Evolutionary conservation across 306 rosid genomes (phyloP).

Genomic region (Purshia tridentata): DNA sequence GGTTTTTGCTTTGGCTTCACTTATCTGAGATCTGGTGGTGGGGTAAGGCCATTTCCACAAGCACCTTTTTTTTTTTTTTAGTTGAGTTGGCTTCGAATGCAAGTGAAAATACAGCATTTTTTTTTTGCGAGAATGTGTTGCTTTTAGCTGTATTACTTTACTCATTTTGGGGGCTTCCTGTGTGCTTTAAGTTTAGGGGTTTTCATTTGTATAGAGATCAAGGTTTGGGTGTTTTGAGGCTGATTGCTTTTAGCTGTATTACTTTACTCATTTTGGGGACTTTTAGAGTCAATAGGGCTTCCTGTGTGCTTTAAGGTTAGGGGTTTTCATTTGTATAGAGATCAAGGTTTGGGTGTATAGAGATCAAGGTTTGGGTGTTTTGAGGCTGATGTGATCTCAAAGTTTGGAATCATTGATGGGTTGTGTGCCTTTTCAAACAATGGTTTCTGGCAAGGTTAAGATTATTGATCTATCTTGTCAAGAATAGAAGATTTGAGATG

Average conservation of each 20-base stretch:
- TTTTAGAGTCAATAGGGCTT: slow-evolving; percentile 34
- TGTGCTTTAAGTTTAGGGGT: slow-evolving; percentile 22
- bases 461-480: slow-evolving; percentile 20
- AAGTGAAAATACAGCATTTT: slow-evolving; percentile 34
- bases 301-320: slow-evolving; percentile 21
- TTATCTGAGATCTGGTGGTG: slow-evolving; percentile 78
- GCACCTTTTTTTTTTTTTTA: slow-evolving; percentile 3
- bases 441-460: slow-evolving; percentile 46
- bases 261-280: slow-evolving; percentile 49
- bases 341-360: slow-evolving; percentile 33
- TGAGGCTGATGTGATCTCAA: slow-evolving; percentile 28
- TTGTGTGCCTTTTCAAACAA: slow-evolving; percentile 27
- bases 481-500: slow-evolving; percentile 16
- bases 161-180: slow-evolving; percentile 39
- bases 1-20: slow-evolving; percentile 51
- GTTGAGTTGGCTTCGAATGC: slow-evolving; percentile 46
- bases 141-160: slow-evolving; percentile 39
- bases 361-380: slow-evolving; percentile 35
- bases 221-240: slow-evolving; percentile 19
- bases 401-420: slow-evolving; percentile 45
- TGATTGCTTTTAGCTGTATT: slow-evolving; percentile 14
- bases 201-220: slow-evolving; percentile 31
- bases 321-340: slow-evolving; percentile 17
- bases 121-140: slow-evolving; percentile 19
- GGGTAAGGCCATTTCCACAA: slow-evolving; percentile 43